These are phyloP conservation scores for Fomitopsis serialis DNA, from an alignment of 768 basidiomycete genomes.

Conservation along the genomic window DNA sequence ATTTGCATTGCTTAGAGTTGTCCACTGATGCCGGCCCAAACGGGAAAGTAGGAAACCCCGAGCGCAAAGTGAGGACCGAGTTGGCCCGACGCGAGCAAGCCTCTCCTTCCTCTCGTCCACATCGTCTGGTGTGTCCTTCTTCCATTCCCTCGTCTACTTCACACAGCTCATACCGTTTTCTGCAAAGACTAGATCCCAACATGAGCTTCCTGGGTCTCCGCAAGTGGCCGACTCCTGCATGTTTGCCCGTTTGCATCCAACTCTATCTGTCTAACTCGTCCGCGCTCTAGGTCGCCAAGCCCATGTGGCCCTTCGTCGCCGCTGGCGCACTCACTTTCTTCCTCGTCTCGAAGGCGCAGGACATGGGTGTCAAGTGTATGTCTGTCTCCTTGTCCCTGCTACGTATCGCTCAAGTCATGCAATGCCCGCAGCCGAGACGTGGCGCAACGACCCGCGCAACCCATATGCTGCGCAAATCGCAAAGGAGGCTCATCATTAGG, in stretches of 20 bases:
- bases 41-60: neutral
- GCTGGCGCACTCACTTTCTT: conserved; percentile 62
- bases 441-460: conserved; percentile 74
- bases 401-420: neutral
- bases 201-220: conserved; percentile 79
- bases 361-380: conserved; percentile 68
- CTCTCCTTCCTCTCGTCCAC: neutral
- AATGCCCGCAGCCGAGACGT: conserved; percentile 50
- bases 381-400: conserved; percentile 14
- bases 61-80: neutral
- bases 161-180: too few species aligned
- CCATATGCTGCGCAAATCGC: conserved; percentile 78
- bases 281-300: conserved; percentile 51
- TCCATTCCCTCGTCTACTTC: too few species aligned
- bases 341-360: conserved; percentile 62
- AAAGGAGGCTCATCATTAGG: conserved; percentile 37
- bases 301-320: conserved; percentile 77
- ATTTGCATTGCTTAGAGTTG: too few species aligned
- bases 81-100: neutral
- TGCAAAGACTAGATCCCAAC: neutral
- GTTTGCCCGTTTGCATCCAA: conserved; percentile 22
- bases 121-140: too few species aligned
- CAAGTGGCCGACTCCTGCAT: conserved; percentile 75
- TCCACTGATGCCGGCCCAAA: too few species aligned
- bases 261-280: neutral